These are phyloP conservation scores for Lachnellula arida DNA, from an alignment of 2,329 filamentous ascomycete genomes.

Conservation along the genomic window DNA sequence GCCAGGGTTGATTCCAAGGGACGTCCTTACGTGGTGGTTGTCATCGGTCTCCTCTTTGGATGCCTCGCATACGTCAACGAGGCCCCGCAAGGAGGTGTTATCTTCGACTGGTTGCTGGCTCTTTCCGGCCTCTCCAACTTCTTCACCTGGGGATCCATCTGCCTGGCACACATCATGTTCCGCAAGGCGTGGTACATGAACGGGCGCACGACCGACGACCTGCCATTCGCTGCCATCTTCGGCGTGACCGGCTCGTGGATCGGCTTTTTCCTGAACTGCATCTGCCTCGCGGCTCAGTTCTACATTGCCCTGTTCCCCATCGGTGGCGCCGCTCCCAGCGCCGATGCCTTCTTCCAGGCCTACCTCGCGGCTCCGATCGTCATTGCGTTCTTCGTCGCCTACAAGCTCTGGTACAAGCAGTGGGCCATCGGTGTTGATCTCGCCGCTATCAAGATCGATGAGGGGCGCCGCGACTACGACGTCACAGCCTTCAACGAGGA, in stretches of 20 bases:
- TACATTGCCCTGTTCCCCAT: slow-evolving; percentile 46
- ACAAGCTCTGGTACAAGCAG: slow-evolving; percentile 52
- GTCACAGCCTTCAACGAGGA: slow-evolving; percentile 28
- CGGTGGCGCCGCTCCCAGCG: slow-evolving; percentile 39
- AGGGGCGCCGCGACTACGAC: slow-evolving; percentile 29
- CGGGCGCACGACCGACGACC: slow-evolving; percentile 46
- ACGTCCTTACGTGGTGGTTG: slow-evolving; percentile 58
- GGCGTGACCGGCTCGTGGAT: slow-evolving; percentile 67
- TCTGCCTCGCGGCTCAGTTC: slow-evolving; percentile 59
- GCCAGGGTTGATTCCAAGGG: slow-evolving; percentile 79
- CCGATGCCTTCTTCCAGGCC: slow-evolving; percentile 33
- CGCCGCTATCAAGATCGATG: slow-evolving; percentile 27
- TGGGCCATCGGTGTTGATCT: slow-evolving; percentile 27
- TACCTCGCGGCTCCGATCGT: slow-evolving; percentile 57
- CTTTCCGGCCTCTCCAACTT: slow-evolving; percentile 69
- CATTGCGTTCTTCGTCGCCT: slow-evolving; percentile 54
- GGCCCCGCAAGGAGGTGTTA: slow-evolving; percentile 37
- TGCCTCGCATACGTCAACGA: slow-evolving; percentile 54
- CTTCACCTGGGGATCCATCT: slow-evolving; percentile 71
- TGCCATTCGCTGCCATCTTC: slow-evolving; percentile 42
- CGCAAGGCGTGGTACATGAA: slow-evolving; percentile 55
- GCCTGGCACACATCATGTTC: slow-evolving; percentile 62
- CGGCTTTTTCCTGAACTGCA: slow-evolving; percentile 59
- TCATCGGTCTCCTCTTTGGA: slow-evolving; percentile 50
- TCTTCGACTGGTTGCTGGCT: slow-evolving; percentile 64